A percentile compares a stretch with the other conserved stretches of the same genome.
phyloP scores from a whole-genome alignment of 495 filamentous ascomycete species.

The Daldinia childiae region DNA sequence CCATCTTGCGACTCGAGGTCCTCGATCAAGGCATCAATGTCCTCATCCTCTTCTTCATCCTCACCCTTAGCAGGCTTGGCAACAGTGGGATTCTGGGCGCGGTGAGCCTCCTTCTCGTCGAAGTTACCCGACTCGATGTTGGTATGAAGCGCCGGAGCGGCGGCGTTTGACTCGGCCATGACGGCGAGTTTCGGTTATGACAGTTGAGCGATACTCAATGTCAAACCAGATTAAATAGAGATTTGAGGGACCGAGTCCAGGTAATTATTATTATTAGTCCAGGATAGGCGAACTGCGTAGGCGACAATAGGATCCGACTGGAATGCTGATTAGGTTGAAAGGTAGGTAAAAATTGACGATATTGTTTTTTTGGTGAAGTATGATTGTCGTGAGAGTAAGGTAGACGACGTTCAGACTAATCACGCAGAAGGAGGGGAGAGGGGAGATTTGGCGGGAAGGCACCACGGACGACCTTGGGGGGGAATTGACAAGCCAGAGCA shows the following conservation, averaged over 20 bases:
- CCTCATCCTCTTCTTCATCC: constrained; percentile 72
- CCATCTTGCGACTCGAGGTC: constrained; percentile 83
- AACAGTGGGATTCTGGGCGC: constrained; percentile 35
- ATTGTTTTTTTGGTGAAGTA: constrained; percentile 34
- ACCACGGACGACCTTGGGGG: constrained; percentile 47
- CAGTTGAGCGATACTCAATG: constrained; percentile 34
- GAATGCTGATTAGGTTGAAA: constrained; percentile 40
- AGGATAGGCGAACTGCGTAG: constrained; percentile 45
- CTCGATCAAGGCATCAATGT: constrained; percentile 83
- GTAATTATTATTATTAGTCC: constrained; percentile 32
- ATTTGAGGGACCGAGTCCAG: constrained; percentile 24
- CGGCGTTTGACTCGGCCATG: constrained; percentile 61
- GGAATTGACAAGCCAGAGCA: constrained; percentile 47
- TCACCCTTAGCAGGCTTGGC: constrained; percentile 49
- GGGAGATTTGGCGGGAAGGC: constrained; percentile 46
- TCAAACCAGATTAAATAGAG: constrained; percentile 17
- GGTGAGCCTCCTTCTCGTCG: constrained; percentile 62
- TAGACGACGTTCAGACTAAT: constrained; percentile 39
- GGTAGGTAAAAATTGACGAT: constrained; percentile 35
- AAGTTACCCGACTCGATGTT: constrained; percentile 65
- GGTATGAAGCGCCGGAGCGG: constrained; percentile 61
- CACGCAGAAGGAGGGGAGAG: constrained; percentile 34
- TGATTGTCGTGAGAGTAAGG: constrained; percentile 38
- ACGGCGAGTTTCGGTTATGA: constrained; percentile 43
- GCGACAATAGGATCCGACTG: constrained; percentile 37